Conservation (phyloP, 495 filamentous ascomycete species). For the Evernia prunastri region DNA sequence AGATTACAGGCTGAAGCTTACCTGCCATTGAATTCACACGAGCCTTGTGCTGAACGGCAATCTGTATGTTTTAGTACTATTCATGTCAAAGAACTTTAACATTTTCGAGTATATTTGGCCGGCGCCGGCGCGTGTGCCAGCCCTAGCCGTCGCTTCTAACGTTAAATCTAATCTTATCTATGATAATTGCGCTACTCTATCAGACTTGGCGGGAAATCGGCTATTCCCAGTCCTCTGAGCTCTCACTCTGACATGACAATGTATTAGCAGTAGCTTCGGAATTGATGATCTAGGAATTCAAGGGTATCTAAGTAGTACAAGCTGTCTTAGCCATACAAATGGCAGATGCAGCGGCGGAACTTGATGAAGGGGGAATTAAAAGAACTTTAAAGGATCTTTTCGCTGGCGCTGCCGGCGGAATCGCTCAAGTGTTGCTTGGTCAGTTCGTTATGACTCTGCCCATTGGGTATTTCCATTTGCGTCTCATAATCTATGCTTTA, state of each 20-base stretch:
- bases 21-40: not conserved
- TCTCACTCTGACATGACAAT: not conserved
- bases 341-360: slow-evolving; percentile 22
- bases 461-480: not conserved
- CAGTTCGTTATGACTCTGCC: slow-evolving; percentile 31
- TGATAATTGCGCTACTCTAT: not conserved
- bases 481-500: too few relatives aligned
- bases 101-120: not conserved
- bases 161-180: not conserved
- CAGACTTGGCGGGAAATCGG: too few relatives aligned
- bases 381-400: slow-evolving; percentile 86
- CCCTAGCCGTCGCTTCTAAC: too few relatives aligned
- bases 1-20: not conserved
- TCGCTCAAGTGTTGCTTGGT: slow-evolving; percentile 95
- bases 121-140: too few relatives aligned
- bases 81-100: not conserved
- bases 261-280: not conserved
- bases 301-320: not conserved
- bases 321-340: not conserved
- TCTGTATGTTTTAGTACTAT: not conserved
- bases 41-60: not conserved
- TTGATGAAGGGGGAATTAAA: slow-evolving; percentile 34
- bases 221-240: too few relatives aligned
- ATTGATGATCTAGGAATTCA: not conserved
- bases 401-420: slow-evolving; percentile 82